Percentiles rank a stretch among this genome's conserved stretches.
phyloP scores from a whole-genome alignment of 2,329 filamentous ascomycete genomes.

The Ilyonectria destructans region DNA sequence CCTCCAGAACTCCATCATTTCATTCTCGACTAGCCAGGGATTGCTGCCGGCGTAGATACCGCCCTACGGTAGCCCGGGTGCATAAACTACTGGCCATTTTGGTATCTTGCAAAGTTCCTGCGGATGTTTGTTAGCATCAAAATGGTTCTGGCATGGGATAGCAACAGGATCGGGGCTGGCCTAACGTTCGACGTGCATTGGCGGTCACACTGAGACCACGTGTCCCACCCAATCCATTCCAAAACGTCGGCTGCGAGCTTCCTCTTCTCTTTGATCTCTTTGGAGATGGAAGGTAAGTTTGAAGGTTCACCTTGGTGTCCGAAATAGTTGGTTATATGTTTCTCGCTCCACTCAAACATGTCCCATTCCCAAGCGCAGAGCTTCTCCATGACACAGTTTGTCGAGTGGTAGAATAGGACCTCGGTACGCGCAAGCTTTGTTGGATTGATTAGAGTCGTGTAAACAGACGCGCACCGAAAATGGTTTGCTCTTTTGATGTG shows the following conservation, averaged over 20 bases:
- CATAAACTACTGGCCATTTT: not conserved
- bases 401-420: not conserved
- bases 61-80: not conserved
- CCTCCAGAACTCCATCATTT: not conserved
- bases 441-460: not conserved
- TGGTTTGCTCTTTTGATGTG: not conserved
- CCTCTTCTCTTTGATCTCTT: not conserved
- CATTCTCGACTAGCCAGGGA: not conserved
- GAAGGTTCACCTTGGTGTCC: not conserved
- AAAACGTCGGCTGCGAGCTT: not conserved
- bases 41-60: not conserved
- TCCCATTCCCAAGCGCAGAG: not conserved
- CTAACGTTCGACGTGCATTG: not conserved
- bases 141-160: not conserved
- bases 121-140: not conserved
- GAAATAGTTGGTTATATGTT: not conserved
- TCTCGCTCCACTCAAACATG: not conserved
- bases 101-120: not conserved
- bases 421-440: not conserved
- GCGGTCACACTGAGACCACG: not conserved
- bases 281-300: not conserved
- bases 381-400: not conserved
- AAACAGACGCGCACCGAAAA: not conserved
- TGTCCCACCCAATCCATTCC: not conserved
- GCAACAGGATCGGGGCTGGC: not conserved